Evolutionary conservation across 2,329 filamentous ascomycete species (phyloP).

Genomic region (Fusarium scirpi): DNA sequence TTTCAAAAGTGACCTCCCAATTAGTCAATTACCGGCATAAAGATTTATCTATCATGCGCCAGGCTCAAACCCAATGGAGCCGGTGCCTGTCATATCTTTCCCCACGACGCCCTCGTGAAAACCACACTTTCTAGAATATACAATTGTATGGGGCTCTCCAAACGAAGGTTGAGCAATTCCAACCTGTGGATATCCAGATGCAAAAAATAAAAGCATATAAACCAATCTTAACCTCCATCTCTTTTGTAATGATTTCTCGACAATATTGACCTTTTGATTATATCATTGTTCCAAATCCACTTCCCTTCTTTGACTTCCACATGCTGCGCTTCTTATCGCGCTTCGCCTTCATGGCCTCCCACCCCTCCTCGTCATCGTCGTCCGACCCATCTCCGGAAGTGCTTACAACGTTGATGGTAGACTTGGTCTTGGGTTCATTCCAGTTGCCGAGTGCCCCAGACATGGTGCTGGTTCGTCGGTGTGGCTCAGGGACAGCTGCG

Average conservation of each 20-base stretch:
- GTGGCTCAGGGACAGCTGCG: slow-evolving; percentile 46
- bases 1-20: slow-evolving; percentile 38
- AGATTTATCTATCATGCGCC: slow-evolving; percentile 50
- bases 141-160: slow-evolving; percentile 41
- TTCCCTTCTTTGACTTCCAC: slow-evolving; percentile 72
- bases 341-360: slow-evolving; percentile 78
- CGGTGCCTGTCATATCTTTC: slow-evolving; percentile 45
- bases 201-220: slow-evolving; percentile 46
- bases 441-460: slow-evolving; percentile 50
- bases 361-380: slow-evolving; percentile 75
- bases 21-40: slow-evolving; percentile 50
- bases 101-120: slow-evolving; percentile 47
- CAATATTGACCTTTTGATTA: slow-evolving; percentile 41
- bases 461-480: slow-evolving; percentile 52
- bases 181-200: slow-evolving; percentile 46
- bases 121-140: slow-evolving; percentile 48
- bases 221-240: slow-evolving; percentile 45
- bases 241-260: slow-evolving; percentile 36
- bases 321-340: slow-evolving; percentile 74
- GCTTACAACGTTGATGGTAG: slow-evolving; percentile 54
- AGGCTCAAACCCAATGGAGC: slow-evolving; percentile 41
- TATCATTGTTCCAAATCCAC: slow-evolving; percentile 63
- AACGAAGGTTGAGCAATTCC: slow-evolving; percentile 35
- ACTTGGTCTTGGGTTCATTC: slow-evolving; percentile 50
- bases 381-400: slow-evolving; percentile 57